These are phyloP conservation scores for Fusarium ambrosium DNA, from an alignment of 2,329 filamentous ascomycete species.

Conservation along the genomic window DNA sequence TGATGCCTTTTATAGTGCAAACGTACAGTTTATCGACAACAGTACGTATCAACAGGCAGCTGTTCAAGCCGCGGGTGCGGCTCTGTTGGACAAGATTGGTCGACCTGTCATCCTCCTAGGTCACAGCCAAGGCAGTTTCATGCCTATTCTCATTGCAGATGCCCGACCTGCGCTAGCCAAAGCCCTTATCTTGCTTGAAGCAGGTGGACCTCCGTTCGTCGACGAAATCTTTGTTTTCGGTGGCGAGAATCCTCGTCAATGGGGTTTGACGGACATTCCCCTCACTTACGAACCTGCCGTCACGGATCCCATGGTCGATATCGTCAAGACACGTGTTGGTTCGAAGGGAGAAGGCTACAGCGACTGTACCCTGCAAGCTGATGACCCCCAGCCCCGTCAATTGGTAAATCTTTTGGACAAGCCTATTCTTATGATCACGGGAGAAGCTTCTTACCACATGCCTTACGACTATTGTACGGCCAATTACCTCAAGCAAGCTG, in stretches of 20 bases:
- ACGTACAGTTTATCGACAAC: constrained; percentile 42
- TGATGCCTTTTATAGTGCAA: constrained; percentile 43
- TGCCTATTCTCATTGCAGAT: constrained; percentile 49
- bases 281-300: constrained; percentile 61
- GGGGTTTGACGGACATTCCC: constrained; percentile 63
- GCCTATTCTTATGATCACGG: constrained; percentile 40
- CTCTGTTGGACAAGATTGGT: constrained; percentile 59
- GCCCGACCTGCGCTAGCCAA: constrained; percentile 56
- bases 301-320: constrained; percentile 22
- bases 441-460: constrained; percentile 36
- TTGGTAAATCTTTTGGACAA: constrained; percentile 53
- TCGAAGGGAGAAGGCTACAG: constrained; percentile 14
- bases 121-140: constrained; percentile 62
- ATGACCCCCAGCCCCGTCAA: constrained; percentile 20
- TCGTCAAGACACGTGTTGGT: constrained; percentile 21
- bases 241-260: constrained; percentile 53
- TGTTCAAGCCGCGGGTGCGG: constrained; percentile 50
- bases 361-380: constrained; percentile 36
- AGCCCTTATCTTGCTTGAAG: constrained; percentile 60
- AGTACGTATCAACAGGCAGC: constrained; percentile 34
- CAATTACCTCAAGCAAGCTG: constrained; percentile 38
- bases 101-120: constrained; percentile 56
- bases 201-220: constrained; percentile 61
- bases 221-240: constrained; percentile 57
- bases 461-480: constrained; percentile 42